A percentile compares a stretch with the other conserved stretches of the same genome.
Conservation (phyloP, 169 alveolate species). For the Besnoitia besnoiti region DNA sequence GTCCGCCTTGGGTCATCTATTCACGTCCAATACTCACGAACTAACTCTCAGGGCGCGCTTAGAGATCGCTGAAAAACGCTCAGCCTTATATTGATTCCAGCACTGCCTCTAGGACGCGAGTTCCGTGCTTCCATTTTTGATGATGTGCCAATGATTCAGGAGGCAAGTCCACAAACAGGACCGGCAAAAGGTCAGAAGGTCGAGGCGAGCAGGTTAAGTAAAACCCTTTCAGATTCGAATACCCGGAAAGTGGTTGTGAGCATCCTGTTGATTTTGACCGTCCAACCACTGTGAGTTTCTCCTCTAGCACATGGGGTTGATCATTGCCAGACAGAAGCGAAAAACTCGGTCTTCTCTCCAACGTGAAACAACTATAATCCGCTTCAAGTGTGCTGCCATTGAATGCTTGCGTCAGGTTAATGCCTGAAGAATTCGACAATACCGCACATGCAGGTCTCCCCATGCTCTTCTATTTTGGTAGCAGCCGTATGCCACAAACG, state of each 20-base stretch:
- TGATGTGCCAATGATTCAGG: not conserved
- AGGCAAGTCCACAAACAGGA: not conserved
- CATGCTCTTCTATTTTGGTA: slow-evolving; percentile 78
- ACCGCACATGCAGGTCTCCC: slow-evolving; percentile 75
- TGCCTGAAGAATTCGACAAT: slow-evolving; percentile 61
- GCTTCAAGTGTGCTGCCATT: not conserved
- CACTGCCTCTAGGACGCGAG: no score
- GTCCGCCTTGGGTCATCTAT: no score
- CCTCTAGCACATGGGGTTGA: no score
- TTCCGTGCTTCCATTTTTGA: not conserved
- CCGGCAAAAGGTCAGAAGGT: slow-evolving; percentile 26
- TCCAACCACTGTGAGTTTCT: slow-evolving; percentile 74
- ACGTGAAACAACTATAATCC: no score
- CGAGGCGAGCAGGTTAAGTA: slow-evolving; percentile 80
- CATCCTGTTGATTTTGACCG: slow-evolving; percentile 77
- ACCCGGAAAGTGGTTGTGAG: slow-evolving; percentile 83
- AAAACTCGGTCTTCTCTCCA: no score
- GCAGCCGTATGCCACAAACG: not conserved
- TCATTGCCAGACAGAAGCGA: no score
- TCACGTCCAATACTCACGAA: no score
- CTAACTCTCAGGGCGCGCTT: no score
- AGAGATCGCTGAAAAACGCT: no score
- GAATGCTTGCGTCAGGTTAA: not conserved
- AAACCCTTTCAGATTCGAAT: slow-evolving; percentile 80
- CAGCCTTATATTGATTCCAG: no score